Conservation (phyloP, 345 rosid species). For the Populus ilicifolia region DNA sequence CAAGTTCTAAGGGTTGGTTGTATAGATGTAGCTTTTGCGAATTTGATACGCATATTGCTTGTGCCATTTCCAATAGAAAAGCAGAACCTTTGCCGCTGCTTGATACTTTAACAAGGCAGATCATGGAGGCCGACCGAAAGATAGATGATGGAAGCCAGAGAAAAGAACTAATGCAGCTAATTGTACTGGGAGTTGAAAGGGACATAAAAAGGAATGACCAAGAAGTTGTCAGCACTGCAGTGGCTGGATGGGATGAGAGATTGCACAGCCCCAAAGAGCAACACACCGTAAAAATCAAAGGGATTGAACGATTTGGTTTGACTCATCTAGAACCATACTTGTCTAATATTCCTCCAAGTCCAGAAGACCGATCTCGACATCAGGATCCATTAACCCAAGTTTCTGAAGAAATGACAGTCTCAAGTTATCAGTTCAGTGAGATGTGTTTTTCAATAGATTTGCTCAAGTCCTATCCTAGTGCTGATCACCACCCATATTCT, state of each 20-base stretch:
- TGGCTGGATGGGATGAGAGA: conserved; percentile 27
- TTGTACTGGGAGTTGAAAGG: conserved; percentile 15
- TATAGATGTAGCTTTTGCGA: conserved; percentile 51
- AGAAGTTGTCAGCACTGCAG: conserved; percentile 7
- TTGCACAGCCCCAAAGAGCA: conserved; percentile 15
- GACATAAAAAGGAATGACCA: background rate
- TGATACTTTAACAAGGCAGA: conserved; percentile 10
- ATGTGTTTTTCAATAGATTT: conserved; percentile 45
- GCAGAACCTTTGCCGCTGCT: conserved; percentile 2
- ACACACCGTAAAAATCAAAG: background rate
- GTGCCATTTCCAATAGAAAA: conserved; percentile 32
- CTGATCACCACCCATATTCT: background rate
- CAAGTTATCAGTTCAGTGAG: conserved; percentile 48
- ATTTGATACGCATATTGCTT: conserved; percentile 45
- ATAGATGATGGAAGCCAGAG: conserved; percentile 18
- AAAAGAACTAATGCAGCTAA: conserved; percentile 32
- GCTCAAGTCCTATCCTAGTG: conserved; percentile 29
- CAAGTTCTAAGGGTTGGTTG: conserved; percentile 41
- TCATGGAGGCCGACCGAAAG: conserved; percentile 10
- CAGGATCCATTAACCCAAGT: conserved; percentile 14
- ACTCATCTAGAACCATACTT: background rate
- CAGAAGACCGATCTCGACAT: conserved; percentile 4
- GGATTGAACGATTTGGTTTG: background rate
- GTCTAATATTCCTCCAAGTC: background rate
- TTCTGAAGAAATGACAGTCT: conserved; percentile 29